Evolutionary conservation across 1,284 basidiomycete genomes (phyloP).

Genomic region (Sanghuangporus sanghuang): DNA sequence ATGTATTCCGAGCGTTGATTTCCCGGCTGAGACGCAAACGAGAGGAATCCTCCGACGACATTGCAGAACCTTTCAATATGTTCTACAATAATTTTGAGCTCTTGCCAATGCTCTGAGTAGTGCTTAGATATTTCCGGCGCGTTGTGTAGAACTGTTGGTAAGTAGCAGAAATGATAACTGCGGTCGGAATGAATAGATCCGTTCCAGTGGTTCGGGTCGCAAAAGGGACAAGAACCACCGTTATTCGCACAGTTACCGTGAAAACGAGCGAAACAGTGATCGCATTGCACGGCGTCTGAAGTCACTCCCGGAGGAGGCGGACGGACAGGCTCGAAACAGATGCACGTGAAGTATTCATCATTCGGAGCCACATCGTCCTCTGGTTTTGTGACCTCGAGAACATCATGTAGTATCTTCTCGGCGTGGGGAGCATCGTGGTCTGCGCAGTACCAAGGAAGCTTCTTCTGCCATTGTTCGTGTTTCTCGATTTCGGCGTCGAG

Average conservation of each 20-base stretch:
- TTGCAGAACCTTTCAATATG: slow-evolving; percentile 66
- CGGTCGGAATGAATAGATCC: slow-evolving; percentile 74
- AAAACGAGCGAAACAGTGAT: slow-evolving; percentile 79
- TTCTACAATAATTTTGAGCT: slow-evolving; percentile 71
- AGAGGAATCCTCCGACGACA: slow-evolving; percentile 72
- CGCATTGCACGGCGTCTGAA: slow-evolving; percentile 81
- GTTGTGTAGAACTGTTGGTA: slow-evolving; percentile 58
- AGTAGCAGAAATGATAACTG: slow-evolving; percentile 74
- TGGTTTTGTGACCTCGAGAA: slow-evolving; percentile 61
- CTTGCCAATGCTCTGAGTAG: slow-evolving; percentile 72
- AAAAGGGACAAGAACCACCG: slow-evolving; percentile 84
- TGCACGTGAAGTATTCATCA: slow-evolving; percentile 79
- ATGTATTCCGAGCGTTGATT: slow-evolving; percentile 71
- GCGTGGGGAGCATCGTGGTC: slow-evolving; percentile 59
- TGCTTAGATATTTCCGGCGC: slow-evolving; percentile 71
- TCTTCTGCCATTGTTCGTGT: slow-evolving; percentile 66
- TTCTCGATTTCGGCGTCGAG: slow-evolving; percentile 58
- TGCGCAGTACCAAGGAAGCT: slow-evolving; percentile 71
- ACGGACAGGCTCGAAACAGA: slow-evolving; percentile 66
- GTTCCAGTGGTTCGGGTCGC: slow-evolving; percentile 84
- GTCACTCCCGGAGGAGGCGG: slow-evolving; percentile 65
- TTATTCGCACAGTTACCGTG: slow-evolving; percentile 77
- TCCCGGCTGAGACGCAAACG: slow-evolving; percentile 57
- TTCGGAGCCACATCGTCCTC: slow-evolving; percentile 71
- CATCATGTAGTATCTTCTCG: slow-evolving; percentile 60